Base-by-base conservation (phyloP, 768 basidiomycete species). In the Lactarius akahatsu region DNA sequence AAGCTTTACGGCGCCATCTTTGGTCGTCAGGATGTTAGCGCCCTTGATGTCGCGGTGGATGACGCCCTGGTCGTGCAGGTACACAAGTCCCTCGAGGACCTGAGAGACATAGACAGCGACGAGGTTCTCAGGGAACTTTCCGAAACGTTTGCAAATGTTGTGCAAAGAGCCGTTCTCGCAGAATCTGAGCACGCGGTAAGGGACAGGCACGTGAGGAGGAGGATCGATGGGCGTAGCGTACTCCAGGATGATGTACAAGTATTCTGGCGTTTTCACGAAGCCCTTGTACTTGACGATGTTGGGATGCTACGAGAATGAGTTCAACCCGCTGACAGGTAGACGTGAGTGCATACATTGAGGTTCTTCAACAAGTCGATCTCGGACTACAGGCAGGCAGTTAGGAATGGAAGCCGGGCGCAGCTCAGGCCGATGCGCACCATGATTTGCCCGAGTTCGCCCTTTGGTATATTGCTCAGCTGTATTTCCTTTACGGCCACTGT, bases 211-310 rank as follows among this genome's bases (percentile, higher is more conserved):
- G 32, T 23, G 47, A 18, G 54, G 23, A 9, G 56, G 52, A 52
- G n/a, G 6, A 56, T 45, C 1, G 23, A 2, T 7, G 16, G 26
- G 34, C n/a, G 5, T 20, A 38, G 70, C 88, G 61, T 74, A 94
- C 89, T 98, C 97, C 57, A 99, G 84, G 71, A 99, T 94, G 77
- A 99, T 99, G 77, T 96, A 96, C 66, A 99, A 81, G 76, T 88
- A 94, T 73, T 97, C 93, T 63, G 88, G 86, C 60, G 94, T 96
- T 79, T 95, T 94, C 75, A 94, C 93, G 72, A 96, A 98, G 15
- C 97, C 97, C 73, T 96, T 96, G 80, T 99, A 99, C 78, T 99
- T 96, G 74, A 98, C 97, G 74, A 99, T 98, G 76, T 98, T 98
- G 50, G 89, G 82, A 75, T 98, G 94, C 95, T 96, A 43, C 57